Conservation (phyloP, 306 rosid species). For the Quillaja saponaria region DNA sequence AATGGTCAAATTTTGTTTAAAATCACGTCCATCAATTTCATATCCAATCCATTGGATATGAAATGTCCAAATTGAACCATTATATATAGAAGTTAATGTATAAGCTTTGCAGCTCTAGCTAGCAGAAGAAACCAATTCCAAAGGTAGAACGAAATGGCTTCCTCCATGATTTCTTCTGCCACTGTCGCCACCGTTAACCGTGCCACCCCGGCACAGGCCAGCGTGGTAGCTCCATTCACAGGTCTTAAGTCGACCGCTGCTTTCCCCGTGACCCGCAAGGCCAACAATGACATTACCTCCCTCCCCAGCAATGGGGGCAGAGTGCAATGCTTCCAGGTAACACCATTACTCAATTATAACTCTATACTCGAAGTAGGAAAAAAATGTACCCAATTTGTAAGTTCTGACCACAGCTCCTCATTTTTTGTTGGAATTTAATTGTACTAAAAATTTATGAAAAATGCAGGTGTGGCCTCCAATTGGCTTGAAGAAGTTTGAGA, state of each 20-base stretch:
- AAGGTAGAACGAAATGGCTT: slow-evolving; percentile 50
- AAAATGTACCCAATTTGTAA: background rate
- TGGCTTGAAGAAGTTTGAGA: slow-evolving; percentile 71
- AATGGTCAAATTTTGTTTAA: slow-evolving; percentile 24
- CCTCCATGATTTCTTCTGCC: slow-evolving; percentile 59
- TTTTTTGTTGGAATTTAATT: background rate
- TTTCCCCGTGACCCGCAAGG: slow-evolving; percentile 59
- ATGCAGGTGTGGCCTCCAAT: slow-evolving; percentile 80
- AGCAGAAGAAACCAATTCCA: background rate
- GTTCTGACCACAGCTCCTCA: background rate
- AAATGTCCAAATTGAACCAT: background rate
- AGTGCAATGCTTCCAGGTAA: slow-evolving; percentile 71
- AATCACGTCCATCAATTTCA: slow-evolving; percentile 14
- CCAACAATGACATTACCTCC: slow-evolving; percentile 67
- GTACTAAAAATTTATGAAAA: background rate
- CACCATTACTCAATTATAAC: background rate
- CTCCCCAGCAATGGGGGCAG: slow-evolving; percentile 67
- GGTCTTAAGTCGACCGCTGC: slow-evolving; percentile 67
- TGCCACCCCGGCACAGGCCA: slow-evolving; percentile 49
- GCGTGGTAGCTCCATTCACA: slow-evolving; percentile 62
- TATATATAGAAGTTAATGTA: slow-evolving; percentile 37
- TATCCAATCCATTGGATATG: slow-evolving; percentile 41
- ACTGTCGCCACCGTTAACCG: slow-evolving; percentile 51
- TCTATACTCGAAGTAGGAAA: background rate
- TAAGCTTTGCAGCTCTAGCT: slow-evolving; percentile 20